These are phyloP conservation scores for Chaetomiaceae sp. DNA, from an alignment of 2,329 filamentous ascomycete genomes.

Conservation along the genomic window DNA sequence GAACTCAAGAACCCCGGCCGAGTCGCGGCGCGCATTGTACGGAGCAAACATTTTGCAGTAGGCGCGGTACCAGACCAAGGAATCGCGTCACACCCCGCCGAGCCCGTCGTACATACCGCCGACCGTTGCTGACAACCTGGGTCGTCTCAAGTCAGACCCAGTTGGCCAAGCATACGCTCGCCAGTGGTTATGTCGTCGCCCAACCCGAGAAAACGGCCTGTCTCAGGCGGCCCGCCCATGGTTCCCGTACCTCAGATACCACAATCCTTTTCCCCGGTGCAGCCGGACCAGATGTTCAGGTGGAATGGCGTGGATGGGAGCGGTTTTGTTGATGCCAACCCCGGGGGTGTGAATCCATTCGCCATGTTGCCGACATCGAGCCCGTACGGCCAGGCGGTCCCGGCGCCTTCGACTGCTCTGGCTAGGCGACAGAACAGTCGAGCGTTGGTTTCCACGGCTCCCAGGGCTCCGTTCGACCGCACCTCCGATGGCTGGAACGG, in stretches of 20 bases:
- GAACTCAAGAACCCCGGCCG: background rate
- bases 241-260: constrained; percentile 50
- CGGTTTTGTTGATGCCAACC: constrained; percentile 36
- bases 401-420: constrained; percentile 43
- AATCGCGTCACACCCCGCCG: background rate
- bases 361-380: constrained; percentile 33
- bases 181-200: constrained; percentile 43
- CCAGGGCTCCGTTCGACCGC: constrained; percentile 30
- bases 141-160: constrained; percentile 9
- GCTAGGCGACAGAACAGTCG: constrained; percentile 50
- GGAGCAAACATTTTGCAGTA: background rate
- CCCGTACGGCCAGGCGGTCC: constrained; percentile 27
- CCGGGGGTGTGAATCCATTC: constrained; percentile 36
- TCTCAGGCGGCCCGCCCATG: constrained; percentile 65
- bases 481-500: constrained; percentile 34
- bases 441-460: constrained; percentile 43
- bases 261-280: constrained; percentile 44
- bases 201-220: constrained; percentile 65
- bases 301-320: constrained; percentile 41
- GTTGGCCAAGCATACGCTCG: constrained; percentile 19
- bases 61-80: background rate
- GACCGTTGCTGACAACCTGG: constrained; percentile 12
- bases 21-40: background rate
- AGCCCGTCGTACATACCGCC: background rate
- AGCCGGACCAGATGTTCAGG: constrained; percentile 44